phyloP scores from a whole-genome alignment of 345 rosid genomes.

The Sisymbrium altissimum region DNA sequence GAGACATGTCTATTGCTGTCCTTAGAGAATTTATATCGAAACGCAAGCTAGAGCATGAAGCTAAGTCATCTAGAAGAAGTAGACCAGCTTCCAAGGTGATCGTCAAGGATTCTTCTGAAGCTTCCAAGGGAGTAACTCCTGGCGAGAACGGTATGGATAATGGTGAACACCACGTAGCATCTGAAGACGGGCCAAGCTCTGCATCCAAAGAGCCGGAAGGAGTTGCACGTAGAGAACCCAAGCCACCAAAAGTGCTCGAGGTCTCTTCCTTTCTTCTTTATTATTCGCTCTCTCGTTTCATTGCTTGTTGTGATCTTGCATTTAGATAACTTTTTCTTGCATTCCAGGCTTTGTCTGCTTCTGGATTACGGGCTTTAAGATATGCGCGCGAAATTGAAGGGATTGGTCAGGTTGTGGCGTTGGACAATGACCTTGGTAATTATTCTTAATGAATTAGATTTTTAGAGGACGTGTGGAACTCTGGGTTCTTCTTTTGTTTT shows the following conservation, averaged over 20 bases:
- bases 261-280: slow-evolving; percentile 39
- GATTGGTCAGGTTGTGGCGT: slow-evolving; percentile 89
- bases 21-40: slow-evolving; percentile 69
- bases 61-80: slow-evolving; percentile 47
- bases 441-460: background rate
- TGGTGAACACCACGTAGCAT: slow-evolving; percentile 43
- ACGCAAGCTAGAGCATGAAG: slow-evolving; percentile 69
- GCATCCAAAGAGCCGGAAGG: slow-evolving; percentile 40
- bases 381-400: slow-evolving; percentile 86
- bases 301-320: background rate
- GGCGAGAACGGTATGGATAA: slow-evolving; percentile 21
- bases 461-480: background rate
- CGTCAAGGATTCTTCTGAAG: slow-evolving; percentile 38
- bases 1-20: slow-evolving; percentile 91
- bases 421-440: slow-evolving; percentile 67
- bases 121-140: slow-evolving; percentile 38
- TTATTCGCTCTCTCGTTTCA: background rate
- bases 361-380: slow-evolving; percentile 87
- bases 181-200: slow-evolving; percentile 23
- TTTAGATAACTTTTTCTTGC: background rate
- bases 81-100: slow-evolving; percentile 40
- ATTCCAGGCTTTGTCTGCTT: slow-evolving; percentile 82
- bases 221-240: slow-evolving; percentile 45
- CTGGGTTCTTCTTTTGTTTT: background rate
- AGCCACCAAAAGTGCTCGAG: slow-evolving; percentile 90